Percentiles rank a stretch among this genome's conserved stretches.
Conservation (phyloP, 257 asterid genomes). For the Linaria vulgaris region DNA sequence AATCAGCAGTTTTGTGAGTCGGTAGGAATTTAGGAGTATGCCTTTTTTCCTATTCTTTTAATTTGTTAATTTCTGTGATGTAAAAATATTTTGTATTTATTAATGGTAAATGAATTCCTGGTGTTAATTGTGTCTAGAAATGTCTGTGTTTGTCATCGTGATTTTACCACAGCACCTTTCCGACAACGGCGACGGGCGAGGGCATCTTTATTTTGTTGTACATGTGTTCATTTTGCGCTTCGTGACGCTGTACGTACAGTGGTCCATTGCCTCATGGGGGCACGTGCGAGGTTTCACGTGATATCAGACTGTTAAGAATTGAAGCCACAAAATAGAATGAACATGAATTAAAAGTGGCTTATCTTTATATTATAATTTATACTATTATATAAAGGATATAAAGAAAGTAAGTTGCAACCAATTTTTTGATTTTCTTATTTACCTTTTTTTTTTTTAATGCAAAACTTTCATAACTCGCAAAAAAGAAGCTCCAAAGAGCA, state of each 20-base stretch:
- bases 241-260: not conserved
- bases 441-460: no score
- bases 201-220: no score
- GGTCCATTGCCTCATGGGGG: not conserved
- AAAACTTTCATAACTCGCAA: no score
- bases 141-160: not conserved
- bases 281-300: conserved; percentile 31
- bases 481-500: no score
- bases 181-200: no score
- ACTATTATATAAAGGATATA: no score
- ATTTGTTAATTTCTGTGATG: not conserved
- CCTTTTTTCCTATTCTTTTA: no score
- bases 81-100: not conserved
- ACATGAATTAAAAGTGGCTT: not conserved
- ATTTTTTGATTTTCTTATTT: no score
- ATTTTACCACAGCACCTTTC: no score
- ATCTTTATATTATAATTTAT: no score
- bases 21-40: no score
- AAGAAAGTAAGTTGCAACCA: no score
- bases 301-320: conserved; percentile 43
- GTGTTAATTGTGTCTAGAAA: not conserved
- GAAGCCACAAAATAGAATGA: conserved; percentile 43
- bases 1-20: conserved; percentile 34
- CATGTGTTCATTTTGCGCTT: conserved; percentile 9
- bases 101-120: not conserved